A percentile compares a stretch with the other conserved stretches of the same genome.
phyloP scores from a whole-genome alignment of 2,329 filamentous ascomycete species.

The Lasiodiplodia sp. region DNA sequence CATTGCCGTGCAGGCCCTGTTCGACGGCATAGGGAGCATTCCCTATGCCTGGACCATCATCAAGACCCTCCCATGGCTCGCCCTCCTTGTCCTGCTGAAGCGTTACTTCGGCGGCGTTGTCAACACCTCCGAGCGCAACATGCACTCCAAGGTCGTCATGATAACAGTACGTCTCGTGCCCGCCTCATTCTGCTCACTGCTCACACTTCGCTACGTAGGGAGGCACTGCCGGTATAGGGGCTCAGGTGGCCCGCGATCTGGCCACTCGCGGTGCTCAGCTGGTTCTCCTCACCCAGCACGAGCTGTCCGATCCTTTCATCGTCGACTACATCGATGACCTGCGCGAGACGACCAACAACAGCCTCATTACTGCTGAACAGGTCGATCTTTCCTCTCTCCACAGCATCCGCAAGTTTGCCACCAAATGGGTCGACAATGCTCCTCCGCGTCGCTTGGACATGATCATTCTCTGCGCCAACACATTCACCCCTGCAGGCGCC shows the following conservation, averaged over 20 bases:
- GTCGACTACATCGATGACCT: conserved; percentile 93
- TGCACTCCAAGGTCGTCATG: conserved; percentile 94
- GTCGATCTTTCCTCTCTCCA: conserved; percentile 89
- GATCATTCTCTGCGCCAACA: conserved; percentile 85
- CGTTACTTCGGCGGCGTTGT: conserved; percentile 76
- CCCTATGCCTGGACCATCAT: conserved; percentile 62
- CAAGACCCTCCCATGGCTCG: conserved; percentile 60
- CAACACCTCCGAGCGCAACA: conserved; percentile 78
- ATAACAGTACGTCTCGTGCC: conserved; percentile 71
- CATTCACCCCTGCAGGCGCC: conserved; percentile 73
- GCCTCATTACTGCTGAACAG: conserved; percentile 93
- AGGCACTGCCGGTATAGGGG: conserved; percentile 91
- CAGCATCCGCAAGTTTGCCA: conserved; percentile 90
- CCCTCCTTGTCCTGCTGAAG: conserved; percentile 68
- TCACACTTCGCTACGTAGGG: conserved; percentile 59
- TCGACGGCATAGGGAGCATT: conserved; percentile 62
- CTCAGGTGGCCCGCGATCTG: conserved; percentile 75
- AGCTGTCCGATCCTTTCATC: conserved; percentile 84
- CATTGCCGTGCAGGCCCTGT: conserved; percentile 61
- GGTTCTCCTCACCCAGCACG: conserved; percentile 83
- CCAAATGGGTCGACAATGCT: conserved; percentile 96
- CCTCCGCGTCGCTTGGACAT: conserved; percentile 89
- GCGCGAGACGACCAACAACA: conserved; percentile 76
- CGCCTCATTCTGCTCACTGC: conserved; percentile 20
- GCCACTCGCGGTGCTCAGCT: conserved; percentile 87